Evolutionary conservation across 345 rosid species (phyloP).

Genomic region (Pistacia atlantica): DNA sequence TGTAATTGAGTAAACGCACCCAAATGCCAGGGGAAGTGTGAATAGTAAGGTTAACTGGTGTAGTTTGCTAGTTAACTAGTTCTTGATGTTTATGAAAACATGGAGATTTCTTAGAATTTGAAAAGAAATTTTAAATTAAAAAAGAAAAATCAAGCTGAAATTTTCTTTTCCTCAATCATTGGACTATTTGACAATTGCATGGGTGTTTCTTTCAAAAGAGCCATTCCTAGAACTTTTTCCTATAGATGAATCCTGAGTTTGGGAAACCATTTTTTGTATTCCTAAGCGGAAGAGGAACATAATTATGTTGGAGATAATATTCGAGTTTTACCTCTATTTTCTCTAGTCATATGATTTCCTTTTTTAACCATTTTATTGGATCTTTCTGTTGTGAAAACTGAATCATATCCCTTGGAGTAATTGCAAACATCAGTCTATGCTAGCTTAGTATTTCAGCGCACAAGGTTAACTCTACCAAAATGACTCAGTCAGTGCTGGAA

Average conservation of each 20-base stretch:
- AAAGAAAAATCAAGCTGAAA: background rate
- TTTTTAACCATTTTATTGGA: background rate
- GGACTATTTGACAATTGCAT: background rate
- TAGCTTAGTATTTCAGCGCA: background rate
- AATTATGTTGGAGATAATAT: background rate
- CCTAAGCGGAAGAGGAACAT: background rate
- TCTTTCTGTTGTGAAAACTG: background rate
- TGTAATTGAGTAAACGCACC: background rate
- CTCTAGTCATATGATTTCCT: background rate
- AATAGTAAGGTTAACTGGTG: background rate
- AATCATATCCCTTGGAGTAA: background rate
- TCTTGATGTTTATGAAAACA: background rate
- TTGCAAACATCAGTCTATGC: background rate
- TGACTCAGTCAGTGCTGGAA: background rate
- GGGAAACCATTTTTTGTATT: background rate
- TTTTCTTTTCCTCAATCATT: background rate
- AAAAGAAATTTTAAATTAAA: background rate
- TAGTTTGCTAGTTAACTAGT: background rate
- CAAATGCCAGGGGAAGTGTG: background rate
- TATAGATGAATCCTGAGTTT: background rate
- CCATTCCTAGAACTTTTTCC: background rate
- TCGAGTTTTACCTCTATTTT: background rate
- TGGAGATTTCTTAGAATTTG: background rate
- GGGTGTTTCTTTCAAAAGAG: background rate
- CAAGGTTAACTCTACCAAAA: background rate